Evolutionary conservation across 768 basidiomycete species (phyloP), one percentile per base, ranked within the genome.

Genomic region (Xanthoconium purpureum): DNA sequence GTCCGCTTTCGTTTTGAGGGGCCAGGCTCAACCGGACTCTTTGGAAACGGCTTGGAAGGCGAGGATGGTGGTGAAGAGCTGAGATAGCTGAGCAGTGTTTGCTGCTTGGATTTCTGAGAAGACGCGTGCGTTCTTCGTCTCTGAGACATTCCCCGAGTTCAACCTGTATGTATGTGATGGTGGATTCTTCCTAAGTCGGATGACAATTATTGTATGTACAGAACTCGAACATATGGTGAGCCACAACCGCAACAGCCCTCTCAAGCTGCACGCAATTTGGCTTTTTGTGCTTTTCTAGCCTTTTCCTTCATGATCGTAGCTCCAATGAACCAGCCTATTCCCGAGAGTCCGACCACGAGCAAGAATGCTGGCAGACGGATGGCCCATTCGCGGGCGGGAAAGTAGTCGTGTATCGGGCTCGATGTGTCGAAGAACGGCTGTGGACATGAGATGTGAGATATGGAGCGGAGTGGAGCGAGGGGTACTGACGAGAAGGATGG

Each of bases 361-460:
- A 95, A 75, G 70, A 92, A 82, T 3, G 90, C 88, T 38, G 95
- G 94, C 45, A 98, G 70, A 18, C 89, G 83, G 48, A 98, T 78
- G 11, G 93, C 95, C 93, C 94, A 98, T 77, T 97, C 93, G 47
- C 95, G 79, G 6, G 90, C 69, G 0, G 92, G 96, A 70, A 98
- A 98, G 73, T 83, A 85, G 42, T 66, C 61, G 59, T 94, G 91
- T 32, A 96, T 76, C 18, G 85, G 82, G 64, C 84, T 93, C 3
- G 83, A 79, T 2, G 78, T 58, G 55, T 91, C 86, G 58, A 97
- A 84, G 77, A 97, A 93, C 7, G 95, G 95, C 86, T 87, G 52
- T 39, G 56, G n/a, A 55, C 6, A 44, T 58, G 58, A 53, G 39
- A 53, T 47, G 55, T 49, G 42, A 62, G 40, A 35, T 8, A 47